Evolutionary conservation across 305 asterid species (phyloP), one percentile per base, ranked within the genome.

Genomic region (Fraxinus floribunda): DNA sequence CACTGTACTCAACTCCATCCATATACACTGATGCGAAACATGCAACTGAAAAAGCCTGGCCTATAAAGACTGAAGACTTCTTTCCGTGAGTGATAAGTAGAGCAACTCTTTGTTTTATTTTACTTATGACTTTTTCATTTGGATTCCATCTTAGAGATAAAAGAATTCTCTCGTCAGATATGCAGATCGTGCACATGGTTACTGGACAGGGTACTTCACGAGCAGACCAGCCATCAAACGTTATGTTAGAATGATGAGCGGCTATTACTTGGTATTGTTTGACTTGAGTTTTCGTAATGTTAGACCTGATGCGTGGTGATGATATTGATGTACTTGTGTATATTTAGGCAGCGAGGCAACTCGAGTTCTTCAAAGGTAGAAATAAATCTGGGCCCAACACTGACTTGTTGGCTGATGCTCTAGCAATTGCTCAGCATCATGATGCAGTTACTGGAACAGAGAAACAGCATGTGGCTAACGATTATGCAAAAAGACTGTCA

Each of bases 191-290:
- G 86, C 70, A 57, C 84, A 92, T 88, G 91, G 89, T 82, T 92
- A 92, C 80, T 92, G 97, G 97, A 92, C 97, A 39, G 97, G 97
- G 76, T 92, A 92, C 82, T 92, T 90, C 84, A 87, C 95, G 36
- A 92, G 97, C 85, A 86, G 97, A 80, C 94, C 97, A 70, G 88
- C 90, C 82, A 10, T 92, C 81, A 92, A 92, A 84, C 81, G 86
- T 82, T 92, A 90, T 76, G 91, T 92, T 85, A 89, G 97, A 89
- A 75, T 75, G 86, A 68, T 90, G 89, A 91, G 97, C 86, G 97
- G 94, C 82, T 92, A 92, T 81, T 90, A 88, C 82, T 73, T 92
- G 94, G 97, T 92, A 81, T 82, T 83, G 72, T 80, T 68, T 80
- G 79, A 71, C 70, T n/a, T 29, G 64, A 36, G 8, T 75, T 15